Percentiles rank a stretch among this genome's conserved stretches.
Conservation (phyloP, 129 eudicot genomes). For the Centaurea solstitialis region DNA sequence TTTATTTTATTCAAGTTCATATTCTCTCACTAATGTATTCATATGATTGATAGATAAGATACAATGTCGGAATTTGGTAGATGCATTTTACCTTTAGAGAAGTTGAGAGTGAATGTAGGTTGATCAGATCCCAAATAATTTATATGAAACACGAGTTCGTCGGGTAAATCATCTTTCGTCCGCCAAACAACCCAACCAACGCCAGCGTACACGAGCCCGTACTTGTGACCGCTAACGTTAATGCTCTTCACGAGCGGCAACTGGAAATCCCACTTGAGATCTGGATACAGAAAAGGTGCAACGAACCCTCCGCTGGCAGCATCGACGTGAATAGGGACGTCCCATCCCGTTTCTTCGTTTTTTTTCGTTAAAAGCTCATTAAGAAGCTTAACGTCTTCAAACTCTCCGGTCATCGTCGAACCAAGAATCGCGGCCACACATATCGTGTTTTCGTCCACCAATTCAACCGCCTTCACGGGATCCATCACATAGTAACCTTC, state of each 20-base stretch:
- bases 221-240: slow-evolving; percentile 88
- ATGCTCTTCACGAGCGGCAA: slow-evolving; percentile 79
- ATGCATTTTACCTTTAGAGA: slow-evolving; percentile 61
- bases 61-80: no score
- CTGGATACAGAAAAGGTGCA: slow-evolving; percentile 76
- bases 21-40: no score
- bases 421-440: slow-evolving; percentile 80
- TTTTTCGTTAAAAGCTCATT: slow-evolving; percentile 52
- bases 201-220: slow-evolving; percentile 82
- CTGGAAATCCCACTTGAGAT: slow-evolving; percentile 79
- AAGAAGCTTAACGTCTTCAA: slow-evolving; percentile 82
- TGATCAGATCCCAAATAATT: slow-evolving; percentile 84
- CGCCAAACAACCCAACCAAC: slow-evolving; percentile 89
- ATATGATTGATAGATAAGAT: no score
- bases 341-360: slow-evolving; percentile 73
- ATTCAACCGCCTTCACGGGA: slow-evolving; percentile 65
- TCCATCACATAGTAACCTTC: slow-evolving; percentile 81
- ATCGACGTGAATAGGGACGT: slow-evolving; percentile 82
- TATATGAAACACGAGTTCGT: slow-evolving; percentile 75
- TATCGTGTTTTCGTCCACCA: slow-evolving; percentile 86
- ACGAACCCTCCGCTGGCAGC: slow-evolving; percentile 92
- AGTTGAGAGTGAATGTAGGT: slow-evolving; percentile 81
- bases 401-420: slow-evolving; percentile 79
- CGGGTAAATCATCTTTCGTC: slow-evolving; percentile 74
- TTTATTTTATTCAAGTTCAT: no score